Base-by-base conservation (phyloP, 345 rosid genomes). In the Acer negundo region DNA sequence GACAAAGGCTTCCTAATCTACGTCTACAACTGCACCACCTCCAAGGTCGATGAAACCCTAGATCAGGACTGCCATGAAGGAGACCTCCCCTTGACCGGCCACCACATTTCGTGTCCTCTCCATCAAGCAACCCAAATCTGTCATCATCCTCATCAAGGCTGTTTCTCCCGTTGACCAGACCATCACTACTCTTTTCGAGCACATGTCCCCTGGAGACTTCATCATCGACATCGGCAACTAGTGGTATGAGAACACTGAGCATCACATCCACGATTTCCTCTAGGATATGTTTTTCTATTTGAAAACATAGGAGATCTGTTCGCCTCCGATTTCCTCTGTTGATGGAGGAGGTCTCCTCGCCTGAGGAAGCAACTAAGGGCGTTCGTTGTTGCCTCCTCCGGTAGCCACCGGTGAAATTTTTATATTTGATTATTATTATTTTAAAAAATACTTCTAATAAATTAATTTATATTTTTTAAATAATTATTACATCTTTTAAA, bases 161-260 rank as follows among this genome's bases (percentile, higher is more conserved):
- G 98, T 98, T 1, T 62, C 90, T 68, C 98, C 98, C 38, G 97
- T 93, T 59, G 98, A 95, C 80, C 96, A 91, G 22, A 95, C 98
- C 35, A 91, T 93, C 77, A 81, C 94, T 2, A 88, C 94, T 2
- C 86, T 95, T 72, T 83, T 97, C 49, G 94, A 89, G 53, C 87
- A 88, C 84, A 88, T 95, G 94, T 86, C 91, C 62, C 87, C 95
- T 3, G 97, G 98, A 0, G 97, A 95, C 69, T 85, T 89, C 76
- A 92, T 93, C 82, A 90, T 95, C 83, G 98, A 93, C 62, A 97
- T 95, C 23, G 99, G 98, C 2, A 95, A 95, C 75, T 98, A 93
- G 83, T 93, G 98, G 98, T 95, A 93, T 70, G 86, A 78, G 75
- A 95, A 94, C 87, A 95, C 98, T 6, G 98, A 95, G 82, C 85